Evolutionary conservation across 257 asterid species (phyloP).

Genomic region (Penstemon newberryi): DNA sequence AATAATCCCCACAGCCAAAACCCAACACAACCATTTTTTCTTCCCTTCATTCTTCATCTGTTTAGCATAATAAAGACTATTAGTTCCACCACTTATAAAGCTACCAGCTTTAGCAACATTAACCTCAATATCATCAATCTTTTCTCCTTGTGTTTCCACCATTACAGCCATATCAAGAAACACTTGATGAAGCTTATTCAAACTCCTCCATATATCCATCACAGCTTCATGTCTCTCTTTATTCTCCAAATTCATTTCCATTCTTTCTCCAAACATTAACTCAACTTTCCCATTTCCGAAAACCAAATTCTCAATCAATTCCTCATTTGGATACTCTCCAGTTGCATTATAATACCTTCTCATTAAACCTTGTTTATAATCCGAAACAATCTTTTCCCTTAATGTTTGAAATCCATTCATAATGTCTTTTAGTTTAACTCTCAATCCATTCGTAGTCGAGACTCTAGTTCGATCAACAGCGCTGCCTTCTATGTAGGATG

Average conservation of each 20-base stretch:
- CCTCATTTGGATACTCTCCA: constrained; percentile 62
- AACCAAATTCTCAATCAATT: constrained; percentile 61
- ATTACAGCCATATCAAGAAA: constrained; percentile 86
- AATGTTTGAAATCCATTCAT: constrained; percentile 69
- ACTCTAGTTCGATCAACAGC: constrained; percentile 72
- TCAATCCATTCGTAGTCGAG: constrained; percentile 61
- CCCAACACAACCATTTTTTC: constrained; percentile 59
- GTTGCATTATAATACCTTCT: constrained; percentile 68
- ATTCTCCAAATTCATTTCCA: constrained; percentile 45
- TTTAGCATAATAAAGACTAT: constrained; percentile 65
- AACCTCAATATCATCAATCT: constrained; percentile 62
- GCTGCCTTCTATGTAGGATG: constrained; percentile 47
- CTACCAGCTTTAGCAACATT: constrained; percentile 68
- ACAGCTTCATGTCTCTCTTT: constrained; percentile 78
- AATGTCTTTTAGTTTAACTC: constrained; percentile 58
- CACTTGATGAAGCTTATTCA: constrained; percentile 85
- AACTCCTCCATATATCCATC: constrained; percentile 81
- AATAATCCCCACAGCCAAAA: constrained; percentile 52
- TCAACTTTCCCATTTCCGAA: constrained; percentile 46
- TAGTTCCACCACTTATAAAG: constrained; percentile 74
- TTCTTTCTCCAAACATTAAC: constrained; percentile 34
- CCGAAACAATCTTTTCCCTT: constrained; percentile 60
- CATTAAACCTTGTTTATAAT: constrained; percentile 66
- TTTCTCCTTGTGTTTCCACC: constrained; percentile 78
- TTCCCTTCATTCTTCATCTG: constrained; percentile 57